Percentiles rank a stretch among this genome's conserved stretches.
These are phyloP conservation scores for Russula abietina DNA, from an alignment of 768 basidiomycete species.

Conservation along the genomic window DNA sequence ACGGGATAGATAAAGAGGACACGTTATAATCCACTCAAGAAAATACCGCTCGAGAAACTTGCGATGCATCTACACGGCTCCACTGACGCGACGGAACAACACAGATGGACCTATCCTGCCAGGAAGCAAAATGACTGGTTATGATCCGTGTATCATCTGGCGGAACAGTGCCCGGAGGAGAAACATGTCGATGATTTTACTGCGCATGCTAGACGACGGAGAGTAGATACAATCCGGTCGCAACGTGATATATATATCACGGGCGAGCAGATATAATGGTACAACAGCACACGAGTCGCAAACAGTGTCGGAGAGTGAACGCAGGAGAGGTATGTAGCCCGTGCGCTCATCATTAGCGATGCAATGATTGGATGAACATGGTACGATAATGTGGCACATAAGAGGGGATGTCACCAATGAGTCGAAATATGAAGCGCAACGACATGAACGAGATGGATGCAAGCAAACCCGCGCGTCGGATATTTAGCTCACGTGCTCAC, in stretches of 20 bases:
- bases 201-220: slow-evolving; percentile 4
- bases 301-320: background rate
- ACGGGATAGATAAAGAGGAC: background rate
- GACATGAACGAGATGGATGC: background rate
- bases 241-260: slow-evolving; percentile 14
- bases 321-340: slow-evolving; percentile 2
- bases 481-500: slow-evolving; percentile 14
- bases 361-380: background rate
- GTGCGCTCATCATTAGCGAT: slow-evolving; percentile 11
- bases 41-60: background rate
- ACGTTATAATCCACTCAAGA: background rate
- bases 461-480: slow-evolving; percentile 7
- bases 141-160: background rate
- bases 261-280: slow-evolving; percentile 18
- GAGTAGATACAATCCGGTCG: slow-evolving; percentile 21
- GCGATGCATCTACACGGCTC: background rate
- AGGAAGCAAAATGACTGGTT: background rate
- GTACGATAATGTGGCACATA: slow-evolving; percentile 12
- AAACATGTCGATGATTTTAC: slow-evolving; percentile 10
- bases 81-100: background rate
- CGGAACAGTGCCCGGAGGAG: background rate
- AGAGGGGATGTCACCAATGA: slow-evolving; percentile 13
- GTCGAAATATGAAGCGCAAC: slow-evolving; percentile 13
- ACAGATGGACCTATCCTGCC: background rate
- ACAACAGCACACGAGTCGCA: slow-evolving; percentile 17